Conservation (phyloP, 108 stramenopile species). For the Mayamaea pseudoterrestris region DNA sequence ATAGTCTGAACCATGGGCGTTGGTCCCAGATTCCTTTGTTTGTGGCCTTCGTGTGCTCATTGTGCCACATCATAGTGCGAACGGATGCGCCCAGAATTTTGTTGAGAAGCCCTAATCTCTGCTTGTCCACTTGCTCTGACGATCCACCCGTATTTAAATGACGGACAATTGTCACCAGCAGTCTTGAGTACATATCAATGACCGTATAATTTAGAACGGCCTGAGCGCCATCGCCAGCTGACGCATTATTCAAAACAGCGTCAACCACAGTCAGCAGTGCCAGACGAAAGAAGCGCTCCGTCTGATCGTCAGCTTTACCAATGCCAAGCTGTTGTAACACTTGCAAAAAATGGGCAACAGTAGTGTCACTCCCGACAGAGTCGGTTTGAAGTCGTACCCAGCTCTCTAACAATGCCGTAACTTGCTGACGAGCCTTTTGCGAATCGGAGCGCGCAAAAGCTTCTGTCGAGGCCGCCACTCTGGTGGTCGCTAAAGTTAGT, state of each 20-base stretch:
- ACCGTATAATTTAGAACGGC: slow-evolving; percentile 69
- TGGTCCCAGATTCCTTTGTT: slow-evolving; percentile 66
- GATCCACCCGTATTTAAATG: slow-evolving; percentile 59
- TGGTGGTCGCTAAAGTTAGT: slow-evolving; percentile 34
- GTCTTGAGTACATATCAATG: slow-evolving; percentile 87
- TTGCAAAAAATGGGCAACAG: slow-evolving; percentile 79
- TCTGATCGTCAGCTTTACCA: slow-evolving; percentile 82
- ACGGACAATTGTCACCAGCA: slow-evolving; percentile 81
- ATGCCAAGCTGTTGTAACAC: slow-evolving; percentile 84
- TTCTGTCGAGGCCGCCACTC: slow-evolving; percentile 58
- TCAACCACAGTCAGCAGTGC: slow-evolving; percentile 84
- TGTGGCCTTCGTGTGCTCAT: slow-evolving; percentile 33
- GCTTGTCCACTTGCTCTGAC: slow-evolving; percentile 44
- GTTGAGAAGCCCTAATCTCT: slow-evolving; percentile 78
- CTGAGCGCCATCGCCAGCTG: slow-evolving; percentile 17
- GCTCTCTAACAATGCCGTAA: slow-evolving; percentile 81
- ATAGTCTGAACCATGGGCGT: slow-evolving; percentile 94
- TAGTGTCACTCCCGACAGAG: slow-evolving; percentile 72
- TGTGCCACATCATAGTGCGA: slow-evolving; percentile 71
- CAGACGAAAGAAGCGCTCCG: slow-evolving; percentile 92
- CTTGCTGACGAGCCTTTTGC: slow-evolving; percentile 69
- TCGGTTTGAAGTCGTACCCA: slow-evolving; percentile 94
- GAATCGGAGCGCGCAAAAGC: slow-evolving; percentile 58
- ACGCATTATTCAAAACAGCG: slow-evolving; percentile 53
- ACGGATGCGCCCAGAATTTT: slow-evolving; percentile 78